A percentile compares a stretch with the other conserved stretches of the same genome.
phyloP scores from a whole-genome alignment of 2,329 filamentous ascomycete genomes.

The Fusarium mexicanum region DNA sequence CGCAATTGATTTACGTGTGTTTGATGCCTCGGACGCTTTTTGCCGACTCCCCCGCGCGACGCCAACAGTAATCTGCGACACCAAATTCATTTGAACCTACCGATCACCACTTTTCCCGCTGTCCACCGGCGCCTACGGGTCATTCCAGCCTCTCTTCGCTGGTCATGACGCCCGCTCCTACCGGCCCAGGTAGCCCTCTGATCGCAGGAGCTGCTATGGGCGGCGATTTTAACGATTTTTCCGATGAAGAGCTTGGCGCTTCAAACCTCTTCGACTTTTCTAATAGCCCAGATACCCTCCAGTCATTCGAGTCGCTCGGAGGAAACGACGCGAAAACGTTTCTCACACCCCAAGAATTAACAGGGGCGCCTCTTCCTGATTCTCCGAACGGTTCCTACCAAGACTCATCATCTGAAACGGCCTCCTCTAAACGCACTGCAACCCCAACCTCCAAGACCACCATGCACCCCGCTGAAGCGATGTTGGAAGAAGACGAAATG shows the following conservation, averaged over 20 bases:
- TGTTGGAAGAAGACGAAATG: constrained; percentile 55
- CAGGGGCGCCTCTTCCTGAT: constrained; percentile 53
- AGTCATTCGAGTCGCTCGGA: constrained; percentile 47
- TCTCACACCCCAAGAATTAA: constrained; percentile 48
- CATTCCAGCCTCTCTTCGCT: constrained; percentile 37
- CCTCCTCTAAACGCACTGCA: constrained; percentile 58
- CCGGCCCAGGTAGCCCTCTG: constrained; percentile 50
- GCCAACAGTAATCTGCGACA: constrained; percentile 38
- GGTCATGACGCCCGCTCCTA: constrained; percentile 50
- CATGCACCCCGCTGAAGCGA: constrained; percentile 53
- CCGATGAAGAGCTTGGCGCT: constrained; percentile 50
- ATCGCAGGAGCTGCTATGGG: constrained; percentile 51
- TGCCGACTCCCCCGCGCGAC: constrained; percentile 33
- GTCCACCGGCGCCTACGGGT: constrained; percentile 26
- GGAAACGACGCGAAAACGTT: constrained; percentile 46
- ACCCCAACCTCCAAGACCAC: constrained; percentile 58
- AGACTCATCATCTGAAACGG: constrained; percentile 64
- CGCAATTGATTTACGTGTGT: constrained; percentile 10
- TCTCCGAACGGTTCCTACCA: constrained; percentile 56
- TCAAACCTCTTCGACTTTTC: constrained; percentile 50
- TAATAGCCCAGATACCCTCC: constrained; percentile 51
- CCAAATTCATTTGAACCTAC: constrained; percentile 33
- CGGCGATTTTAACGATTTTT: constrained; percentile 51
- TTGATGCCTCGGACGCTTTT: constrained; percentile 33
- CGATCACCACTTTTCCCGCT: constrained; percentile 16